Conservation (phyloP, 2,329 filamentous ascomycete genomes). For the Lachnellula occidentalis region DNA sequence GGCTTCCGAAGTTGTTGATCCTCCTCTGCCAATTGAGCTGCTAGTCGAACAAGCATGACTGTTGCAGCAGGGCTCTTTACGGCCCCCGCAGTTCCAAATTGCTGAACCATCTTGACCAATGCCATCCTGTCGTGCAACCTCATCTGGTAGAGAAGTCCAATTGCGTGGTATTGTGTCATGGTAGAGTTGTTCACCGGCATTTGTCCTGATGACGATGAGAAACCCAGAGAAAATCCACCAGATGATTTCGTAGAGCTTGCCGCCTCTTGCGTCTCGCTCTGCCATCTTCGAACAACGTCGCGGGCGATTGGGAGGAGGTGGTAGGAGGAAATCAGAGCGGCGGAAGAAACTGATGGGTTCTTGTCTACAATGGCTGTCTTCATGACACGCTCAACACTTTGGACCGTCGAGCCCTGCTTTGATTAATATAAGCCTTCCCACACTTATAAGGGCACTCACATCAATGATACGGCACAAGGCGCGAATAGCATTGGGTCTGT, state of each 20-base stretch:
- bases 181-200: slow-evolving; percentile 86
- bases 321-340: slow-evolving; percentile 93
- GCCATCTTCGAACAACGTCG: slow-evolving; percentile 95
- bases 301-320: slow-evolving; percentile 93
- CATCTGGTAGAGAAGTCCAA: slow-evolving; percentile 97
- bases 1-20: slow-evolving; percentile 83
- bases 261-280: slow-evolving; percentile 96
- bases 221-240: slow-evolving; percentile 84
- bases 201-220: slow-evolving; percentile 71
- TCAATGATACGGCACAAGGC: slow-evolving; percentile 96
- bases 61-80: slow-evolving; percentile 93
- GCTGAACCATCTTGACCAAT: slow-evolving; percentile 99
- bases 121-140: slow-evolving; percentile 96
- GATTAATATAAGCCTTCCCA: slow-evolving; percentile 22
- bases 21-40: slow-evolving; percentile 90
- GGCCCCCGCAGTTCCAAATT: slow-evolving; percentile 85
- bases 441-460: slow-evolving; percentile 45
- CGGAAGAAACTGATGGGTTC: slow-evolving; percentile 93
- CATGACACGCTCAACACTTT: slow-evolving; percentile 96
- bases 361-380: slow-evolving; percentile 99
- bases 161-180: slow-evolving; percentile 98
- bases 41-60: slow-evolving; percentile 86
- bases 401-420: slow-evolving; percentile 78
- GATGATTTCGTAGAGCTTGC: slow-evolving; percentile 85
- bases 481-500: slow-evolving; percentile 91